Conservation (phyloP, 163 green algal species). For the Prototheca cutis region DNA sequence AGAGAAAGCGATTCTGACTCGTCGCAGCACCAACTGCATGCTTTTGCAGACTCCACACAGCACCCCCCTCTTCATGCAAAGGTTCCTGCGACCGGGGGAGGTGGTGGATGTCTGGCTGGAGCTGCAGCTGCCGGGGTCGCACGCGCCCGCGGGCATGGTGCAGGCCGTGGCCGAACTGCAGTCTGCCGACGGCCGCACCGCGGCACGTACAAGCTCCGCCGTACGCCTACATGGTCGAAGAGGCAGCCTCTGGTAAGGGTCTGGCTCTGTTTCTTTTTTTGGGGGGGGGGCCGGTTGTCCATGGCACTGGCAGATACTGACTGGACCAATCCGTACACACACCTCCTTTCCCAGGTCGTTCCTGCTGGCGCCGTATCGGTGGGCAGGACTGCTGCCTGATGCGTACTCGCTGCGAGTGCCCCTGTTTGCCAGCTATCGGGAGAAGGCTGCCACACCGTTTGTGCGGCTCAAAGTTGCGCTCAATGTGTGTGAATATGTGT, state of each 20-base stretch:
- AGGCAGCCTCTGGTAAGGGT: slow-evolving; percentile 2
- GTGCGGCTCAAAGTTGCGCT: slow-evolving; percentile 4
- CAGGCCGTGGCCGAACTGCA: slow-evolving; percentile 18
- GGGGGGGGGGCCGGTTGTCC: too few species aligned
- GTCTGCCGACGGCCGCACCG: slow-evolving; percentile 3
- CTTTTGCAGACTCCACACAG: not conserved
- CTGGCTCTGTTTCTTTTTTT: not conserved
- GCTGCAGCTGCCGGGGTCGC: slow-evolving; percentile 12
- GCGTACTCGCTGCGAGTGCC: slow-evolving; percentile 4
- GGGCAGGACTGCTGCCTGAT: slow-evolving; percentile 12
- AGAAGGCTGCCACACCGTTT: slow-evolving; percentile 12
- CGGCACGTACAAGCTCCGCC: slow-evolving; percentile 3
- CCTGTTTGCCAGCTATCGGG: slow-evolving; percentile 16
- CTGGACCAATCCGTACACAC: too few species aligned
- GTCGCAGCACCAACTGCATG: not conserved
- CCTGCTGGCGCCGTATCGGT: slow-evolving; percentile 12
- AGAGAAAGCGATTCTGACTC: too few species aligned
- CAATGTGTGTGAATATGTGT: slow-evolving; percentile 14
- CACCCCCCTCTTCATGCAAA: slow-evolving; percentile 1
- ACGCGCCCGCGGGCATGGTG: slow-evolving; percentile 3
- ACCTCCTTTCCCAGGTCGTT: slow-evolving; percentile 8
- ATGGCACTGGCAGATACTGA: too few species aligned
- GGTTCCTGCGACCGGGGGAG: slow-evolving; percentile 15
- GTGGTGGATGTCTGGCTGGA: slow-evolving; percentile 27
- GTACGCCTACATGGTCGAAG: slow-evolving; percentile 12